These are phyloP conservation scores for Agaricus blazei DNA, from an alignment of 768 basidiomycete genomes.

Conservation along the genomic window DNA sequence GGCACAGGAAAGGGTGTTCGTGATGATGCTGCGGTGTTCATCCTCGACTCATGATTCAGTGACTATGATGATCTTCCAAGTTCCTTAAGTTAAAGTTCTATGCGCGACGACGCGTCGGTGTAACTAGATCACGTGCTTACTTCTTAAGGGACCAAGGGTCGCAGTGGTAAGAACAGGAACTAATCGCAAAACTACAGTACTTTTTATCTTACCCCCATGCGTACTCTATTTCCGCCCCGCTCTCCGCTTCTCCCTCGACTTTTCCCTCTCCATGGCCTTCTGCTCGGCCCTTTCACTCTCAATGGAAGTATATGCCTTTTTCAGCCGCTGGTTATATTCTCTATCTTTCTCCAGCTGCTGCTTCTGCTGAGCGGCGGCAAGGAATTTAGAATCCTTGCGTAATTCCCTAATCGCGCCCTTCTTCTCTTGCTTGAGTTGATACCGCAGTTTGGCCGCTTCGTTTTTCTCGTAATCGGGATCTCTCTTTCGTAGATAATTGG, in stretches of 20 bases:
- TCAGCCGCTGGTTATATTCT: conserved; percentile 78
- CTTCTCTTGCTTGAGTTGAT: conserved; percentile 89
- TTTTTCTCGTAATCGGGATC: conserved; percentile 94
- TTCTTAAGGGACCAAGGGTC: not conserved
- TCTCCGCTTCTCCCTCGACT: conserved; percentile 68
- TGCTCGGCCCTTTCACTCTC: conserved; percentile 92
- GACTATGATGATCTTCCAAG: not conserved
- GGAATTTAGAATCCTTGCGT: conserved; percentile 91
- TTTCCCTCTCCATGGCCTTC: conserved; percentile 86
- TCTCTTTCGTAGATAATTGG: conserved; percentile 70
- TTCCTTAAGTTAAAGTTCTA: not conserved
- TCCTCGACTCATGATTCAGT: conserved; percentile 7
- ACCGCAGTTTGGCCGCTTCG: conserved; percentile 78
- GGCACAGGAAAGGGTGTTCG: conserved; percentile 26
- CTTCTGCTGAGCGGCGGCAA: conserved; percentile 83
- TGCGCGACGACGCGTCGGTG: not conserved
- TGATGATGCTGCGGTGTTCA: conserved; percentile 16
- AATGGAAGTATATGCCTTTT: conserved; percentile 68
- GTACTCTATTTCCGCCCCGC: conserved; percentile 64
- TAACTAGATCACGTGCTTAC: conserved; percentile 2
- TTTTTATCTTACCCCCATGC: not conserved
- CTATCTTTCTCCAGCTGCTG: conserved; percentile 82
- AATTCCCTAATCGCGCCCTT: conserved; percentile 97
- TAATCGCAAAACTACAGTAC: not conserved
- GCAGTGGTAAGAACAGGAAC: not conserved